Evolutionary conservation across 305 asterid genomes (phyloP), one percentile per base, ranked within the genome.

Genomic region (Solanum hybrid): DNA sequence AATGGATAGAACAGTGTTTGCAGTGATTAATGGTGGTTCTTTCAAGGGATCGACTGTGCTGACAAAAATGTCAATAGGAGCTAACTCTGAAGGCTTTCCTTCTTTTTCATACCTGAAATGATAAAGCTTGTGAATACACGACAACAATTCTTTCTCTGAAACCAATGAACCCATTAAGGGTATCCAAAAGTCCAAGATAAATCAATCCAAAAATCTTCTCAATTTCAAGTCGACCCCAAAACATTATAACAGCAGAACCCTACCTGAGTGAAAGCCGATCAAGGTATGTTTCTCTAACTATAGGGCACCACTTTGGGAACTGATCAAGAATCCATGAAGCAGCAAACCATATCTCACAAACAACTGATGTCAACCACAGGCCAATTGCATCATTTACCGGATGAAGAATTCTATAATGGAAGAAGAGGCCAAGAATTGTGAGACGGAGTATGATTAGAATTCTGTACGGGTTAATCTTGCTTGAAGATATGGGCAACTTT

Each of bases 321-420:
- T 96, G 99, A 92, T 96, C 99, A 12, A 96, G 96, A 88, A 96
- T 94, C 99, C 99, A 96, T 35, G 99, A 96, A 46, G 93, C 93
- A 56, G 96, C 98, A 88, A 96, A 96, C 99, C 99, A 96, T 92
- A 96, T 95, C 90, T 96, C 99, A 92, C 99, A 96, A 85, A 96
- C 95, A 85, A 96, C 97, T 36, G 99, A 96, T 14, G 98, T 95
- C 92, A 96, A 38, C 99, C 99, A 96, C 93, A 96, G 89, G 87
- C 93, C 96, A 92, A 92, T 93, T 29, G 99, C 99, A 92, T 93
- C 95, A n/a, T 92, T 92, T 88, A 95, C 99, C 2, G 99, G 97
- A 94, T 96, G 94, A 85, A 93, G 95, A 88, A 96, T 92, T 90
- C 99, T 92, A 89, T 95, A 96, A 89, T 95, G 99, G 90, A 96